Base-by-base conservation (phyloP, 1,139 yeast species). In the Magnusiomyces sp. region DNA sequence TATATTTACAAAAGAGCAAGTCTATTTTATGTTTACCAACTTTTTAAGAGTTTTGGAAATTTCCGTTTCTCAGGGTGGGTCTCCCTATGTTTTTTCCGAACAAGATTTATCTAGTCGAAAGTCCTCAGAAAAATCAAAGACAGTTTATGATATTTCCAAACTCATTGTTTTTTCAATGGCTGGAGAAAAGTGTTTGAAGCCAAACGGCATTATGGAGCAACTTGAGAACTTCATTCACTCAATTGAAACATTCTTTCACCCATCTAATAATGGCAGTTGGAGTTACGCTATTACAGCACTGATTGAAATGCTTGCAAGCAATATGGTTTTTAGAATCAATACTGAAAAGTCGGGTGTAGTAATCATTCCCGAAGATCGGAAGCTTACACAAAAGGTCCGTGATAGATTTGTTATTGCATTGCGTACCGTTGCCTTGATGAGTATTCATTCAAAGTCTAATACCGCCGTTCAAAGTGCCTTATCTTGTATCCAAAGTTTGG, bases 191-290 rank as follows among this genome's bases (percentile, higher is more conserved):
- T 54, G 59, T 40, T 43, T 59, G 33, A 59, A 67, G 38, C 67
- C 72, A 4, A 74, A 69, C n/a, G 77, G 77, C 2, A 73, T 83
- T 13, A 63, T 85, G 57, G 77, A 73, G 11, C 71, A 75, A 40
- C 60, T 92, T 14, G 71, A 72, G 40, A 73, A 79, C 0, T 68
- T 86, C 41, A 61, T 83, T 29, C 81, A 81, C 55, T 81, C 95
- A 0, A 72, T 89, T n/a, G 83, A 80, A 56, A 86, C 96, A 37
- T 87, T 83, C 66, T 82, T 82, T 11, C 97, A 92, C 66, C 98
- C 98, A 3, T 89, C 97, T 0, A 90, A 90, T 63, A 68, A 75
- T 17, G 97, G 97, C 0, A 75, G 76, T 20, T 90, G 98, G 97
- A 78, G 95, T 1, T 68, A 77, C 43, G 73, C 84, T 5, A 77